These are phyloP conservation scores for Alternaria brassicicola DNA, from an alignment of 2,329 filamentous ascomycete genomes.

Conservation along the genomic window DNA sequence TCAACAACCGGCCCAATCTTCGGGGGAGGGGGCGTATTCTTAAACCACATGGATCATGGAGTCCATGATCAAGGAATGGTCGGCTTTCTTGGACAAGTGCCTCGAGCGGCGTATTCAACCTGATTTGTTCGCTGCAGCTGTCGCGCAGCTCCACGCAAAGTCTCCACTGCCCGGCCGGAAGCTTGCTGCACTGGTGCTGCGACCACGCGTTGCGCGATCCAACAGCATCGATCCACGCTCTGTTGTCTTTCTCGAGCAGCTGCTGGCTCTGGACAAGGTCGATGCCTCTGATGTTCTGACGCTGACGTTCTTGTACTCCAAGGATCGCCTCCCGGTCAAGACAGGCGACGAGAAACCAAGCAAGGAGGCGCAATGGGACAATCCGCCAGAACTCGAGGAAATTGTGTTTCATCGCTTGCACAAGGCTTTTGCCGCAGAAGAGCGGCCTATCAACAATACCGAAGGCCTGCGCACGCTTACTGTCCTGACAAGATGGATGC, in stretches of 20 bases:
- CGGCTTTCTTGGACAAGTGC: constrained; percentile 43
- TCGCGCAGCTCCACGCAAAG: constrained; percentile 40
- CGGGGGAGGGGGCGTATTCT: constrained; percentile 1
- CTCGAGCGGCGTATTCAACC: constrained; percentile 39
- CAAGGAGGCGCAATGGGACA: constrained; percentile 37
- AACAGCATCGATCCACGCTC: constrained; percentile 45
- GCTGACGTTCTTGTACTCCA: constrained; percentile 43
- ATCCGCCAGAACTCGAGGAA: constrained; percentile 48
- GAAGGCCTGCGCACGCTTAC: constrained; percentile 42
- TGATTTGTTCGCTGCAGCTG: constrained; percentile 43
- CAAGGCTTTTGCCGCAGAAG: constrained; percentile 43
- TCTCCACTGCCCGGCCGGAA: constrained; percentile 45
- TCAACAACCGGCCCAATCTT: not conserved
- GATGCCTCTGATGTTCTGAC: constrained; percentile 45
- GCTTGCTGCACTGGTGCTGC: constrained; percentile 45
- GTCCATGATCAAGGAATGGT: constrained; percentile 43
- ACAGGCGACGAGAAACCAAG: constrained; percentile 23
- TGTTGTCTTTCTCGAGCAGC: constrained; percentile 43
- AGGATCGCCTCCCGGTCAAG: constrained; percentile 37
- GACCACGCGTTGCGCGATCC: constrained; percentile 34
- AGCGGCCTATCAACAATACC: constrained; percentile 38
- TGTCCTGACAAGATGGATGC: constrained; percentile 47
- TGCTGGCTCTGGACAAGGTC: constrained; percentile 41
- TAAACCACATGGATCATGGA: constrained; percentile 40
- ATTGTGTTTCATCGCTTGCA: constrained; percentile 46